Evolutionary conservation across 2,329 filamentous ascomycete genomes (phyloP).

Genomic region (Nothophoma quercina): DNA sequence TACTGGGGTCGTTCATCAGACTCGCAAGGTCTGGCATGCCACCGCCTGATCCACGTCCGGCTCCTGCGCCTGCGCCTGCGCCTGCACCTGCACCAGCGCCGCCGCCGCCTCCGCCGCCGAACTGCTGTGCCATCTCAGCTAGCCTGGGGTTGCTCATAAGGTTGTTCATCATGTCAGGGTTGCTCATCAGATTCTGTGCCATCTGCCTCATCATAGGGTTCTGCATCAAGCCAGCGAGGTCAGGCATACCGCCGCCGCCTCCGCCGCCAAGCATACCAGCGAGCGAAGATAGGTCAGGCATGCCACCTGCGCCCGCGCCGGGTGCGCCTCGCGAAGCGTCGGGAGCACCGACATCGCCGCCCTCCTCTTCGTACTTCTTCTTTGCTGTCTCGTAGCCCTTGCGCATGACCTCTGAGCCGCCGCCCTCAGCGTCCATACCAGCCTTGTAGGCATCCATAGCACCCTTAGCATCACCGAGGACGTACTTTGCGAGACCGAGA

Average conservation of each 20-base stretch:
- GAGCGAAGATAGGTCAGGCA: conserved; percentile 85
- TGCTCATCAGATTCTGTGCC: conserved; percentile 97
- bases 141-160: conserved; percentile 94
- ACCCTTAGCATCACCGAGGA: conserved; percentile 87
- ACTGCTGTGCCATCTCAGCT: conserved; percentile 84
- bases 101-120: conserved; percentile 59
- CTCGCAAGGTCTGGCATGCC: conserved; percentile 88
- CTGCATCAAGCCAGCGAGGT: conserved; percentile 66
- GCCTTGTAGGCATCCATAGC: conserved; percentile 93
- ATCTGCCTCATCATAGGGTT: conserved; percentile 99
- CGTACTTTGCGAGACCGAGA: conserved; percentile 88
- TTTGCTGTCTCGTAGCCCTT: conserved; percentile 95
- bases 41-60: conserved; percentile 60
- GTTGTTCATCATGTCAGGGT: conserved; percentile 89
- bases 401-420: conserved; percentile 96
- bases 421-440: conserved; percentile 93
- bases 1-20: conserved; percentile 90
- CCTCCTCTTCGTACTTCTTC: conserved; percentile 83
- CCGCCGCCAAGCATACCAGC: conserved; percentile 62
- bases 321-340: conserved; percentile 42
- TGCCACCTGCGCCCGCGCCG: conserved; percentile 70
- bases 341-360: conserved; percentile 59
- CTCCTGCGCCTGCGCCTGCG: conserved; percentile 74
- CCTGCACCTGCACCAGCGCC: conserved; percentile 62
- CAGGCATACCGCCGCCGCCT: conserved; percentile 81